A percentile compares a stretch with the other conserved stretches of the same genome.
phyloP scores from a whole-genome alignment of 768 basidiomycete genomes.

The Boletellus ananas region DNA sequence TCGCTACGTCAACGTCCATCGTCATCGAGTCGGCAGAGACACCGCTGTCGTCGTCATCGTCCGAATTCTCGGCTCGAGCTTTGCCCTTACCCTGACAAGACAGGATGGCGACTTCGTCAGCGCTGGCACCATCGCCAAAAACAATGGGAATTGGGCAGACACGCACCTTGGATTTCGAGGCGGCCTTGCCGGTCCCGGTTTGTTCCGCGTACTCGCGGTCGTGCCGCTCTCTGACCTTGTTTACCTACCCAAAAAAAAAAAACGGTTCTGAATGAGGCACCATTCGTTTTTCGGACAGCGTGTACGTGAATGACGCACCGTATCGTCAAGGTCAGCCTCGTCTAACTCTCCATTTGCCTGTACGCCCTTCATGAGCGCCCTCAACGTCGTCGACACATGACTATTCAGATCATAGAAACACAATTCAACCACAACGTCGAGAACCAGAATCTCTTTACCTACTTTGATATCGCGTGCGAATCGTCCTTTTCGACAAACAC shows the following conservation, averaged over 20 bases:
- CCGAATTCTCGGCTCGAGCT: constrained; percentile 49
- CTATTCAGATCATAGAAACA: constrained; percentile 32
- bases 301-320: constrained; percentile 41
- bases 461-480: constrained; percentile 86
- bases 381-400: constrained; percentile 61
- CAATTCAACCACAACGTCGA: too few species aligned
- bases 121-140: neutral
- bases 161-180: constrained; percentile 43
- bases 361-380: constrained; percentile 63
- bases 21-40: constrained; percentile 65
- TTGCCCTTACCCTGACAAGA: constrained; percentile 49
- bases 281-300: neutral
- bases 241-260: constrained; percentile 41
- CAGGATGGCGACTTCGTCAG: neutral
- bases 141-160: neutral
- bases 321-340: constrained; percentile 73
- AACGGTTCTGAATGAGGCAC: neutral
- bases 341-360: constrained; percentile 60
- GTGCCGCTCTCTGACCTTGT: constrained; percentile 65
- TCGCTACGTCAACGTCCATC: constrained; percentile 62
- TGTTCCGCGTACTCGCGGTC: constrained; percentile 60
- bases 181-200: constrained; percentile 31
- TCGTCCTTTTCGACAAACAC: constrained; percentile 98
- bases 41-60: constrained; percentile 40
- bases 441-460: constrained; percentile 27